Evolutionary conservation across 2,329 filamentous ascomycete genomes (phyloP).

Genomic region (Exserohilum rostratum): DNA sequence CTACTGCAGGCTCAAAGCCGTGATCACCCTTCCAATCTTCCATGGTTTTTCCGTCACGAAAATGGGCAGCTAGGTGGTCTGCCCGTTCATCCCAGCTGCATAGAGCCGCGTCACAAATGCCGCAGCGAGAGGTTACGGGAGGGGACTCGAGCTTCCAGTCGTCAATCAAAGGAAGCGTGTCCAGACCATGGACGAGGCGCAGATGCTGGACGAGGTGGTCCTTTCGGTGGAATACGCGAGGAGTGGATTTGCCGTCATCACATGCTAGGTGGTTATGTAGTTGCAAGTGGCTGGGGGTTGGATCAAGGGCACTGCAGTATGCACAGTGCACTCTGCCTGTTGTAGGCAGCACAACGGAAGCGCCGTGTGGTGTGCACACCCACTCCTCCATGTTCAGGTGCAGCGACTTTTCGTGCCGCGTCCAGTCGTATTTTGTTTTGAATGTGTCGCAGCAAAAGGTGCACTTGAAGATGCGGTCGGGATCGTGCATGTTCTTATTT

Average conservation of each 20-base stretch:
- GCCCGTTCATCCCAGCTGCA: slow-evolving; percentile 54
- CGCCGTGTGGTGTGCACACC: slow-evolving; percentile 62
- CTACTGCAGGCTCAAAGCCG: slow-evolving; percentile 53
- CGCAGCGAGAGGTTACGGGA: slow-evolving; percentile 58
- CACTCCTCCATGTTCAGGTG: slow-evolving; percentile 37
- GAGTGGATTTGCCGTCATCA: slow-evolving; percentile 64
- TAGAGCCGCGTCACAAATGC: slow-evolving; percentile 55
- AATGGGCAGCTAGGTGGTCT: slow-evolving; percentile 59
- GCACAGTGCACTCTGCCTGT: slow-evolving; percentile 61
- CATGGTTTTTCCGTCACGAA: slow-evolving; percentile 58
- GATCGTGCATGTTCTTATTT: slow-evolving; percentile 12
- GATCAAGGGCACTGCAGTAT: slow-evolving; percentile 61
- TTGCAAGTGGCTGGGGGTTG: slow-evolving; percentile 60
- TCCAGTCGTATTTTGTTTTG: slow-evolving; percentile 40
- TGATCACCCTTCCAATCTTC: slow-evolving; percentile 58
- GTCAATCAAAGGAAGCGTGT: slow-evolving; percentile 66
- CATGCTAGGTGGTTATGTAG: slow-evolving; percentile 65
- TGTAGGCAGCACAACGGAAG: slow-evolving; percentile 58
- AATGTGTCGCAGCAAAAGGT: slow-evolving; percentile 40
- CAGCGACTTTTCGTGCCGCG: slow-evolving; percentile 35
- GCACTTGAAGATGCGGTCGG: slow-evolving; percentile 33
- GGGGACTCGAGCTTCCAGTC: slow-evolving; percentile 62
- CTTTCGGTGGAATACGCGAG: slow-evolving; percentile 65
- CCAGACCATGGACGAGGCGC: slow-evolving; percentile 62
- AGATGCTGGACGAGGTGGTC: slow-evolving; percentile 66